Base-by-base conservation (phyloP, 2,329 filamentous ascomycete genomes). In the Nectriaceae sp. region DNA sequence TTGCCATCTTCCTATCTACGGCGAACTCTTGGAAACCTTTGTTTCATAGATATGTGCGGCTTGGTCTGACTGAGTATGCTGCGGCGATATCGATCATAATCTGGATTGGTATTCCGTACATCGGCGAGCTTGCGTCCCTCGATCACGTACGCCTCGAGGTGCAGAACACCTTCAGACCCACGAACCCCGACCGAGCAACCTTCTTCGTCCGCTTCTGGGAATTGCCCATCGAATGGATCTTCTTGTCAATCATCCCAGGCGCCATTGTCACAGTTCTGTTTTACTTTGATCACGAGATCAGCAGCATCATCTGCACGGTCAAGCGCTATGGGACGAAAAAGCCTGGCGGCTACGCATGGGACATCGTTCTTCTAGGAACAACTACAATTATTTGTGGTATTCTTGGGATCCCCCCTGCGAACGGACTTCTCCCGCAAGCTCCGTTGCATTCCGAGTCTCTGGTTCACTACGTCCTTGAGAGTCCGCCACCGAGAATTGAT, bases 201-300 rank as follows among this genome's bases (percentile, higher is more conserved):
- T 87, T 87, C 62, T 80, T 86, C 52, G 81, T 87, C 37, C 68
- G 75, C 40, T 87, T 87, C 64, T 87, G 83, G 84, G 73, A 80
- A 46, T 63, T 87, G 1, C 77, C 80, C 2, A 61, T 82, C 1
- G 65, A 63, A 6, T 87, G 83, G 81, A 73, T 85, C 3, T 82
- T 85, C 57, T 74, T 79, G 4, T 79, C 84, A 22, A 77, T 85
- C 36, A 75, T 87, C 3, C 83, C 83, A 0, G 84, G 82, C 0
- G 66, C 78, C 29, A 85, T 87, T 53, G 82, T 87, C 48, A 86
- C 83, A 0, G 73, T 83, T 0, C 74, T 87, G n/a, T 87, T 87
- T 70, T 87, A 83, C 68, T 87, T 87, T 61, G 84, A 87, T 52
- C 84, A 87, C 57, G 84, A 87, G 63, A 84, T 87, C 44, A 85